Conservation (phyloP, 495 filamentous ascomycete genomes). For the Neurospora tetraspora region DNA sequence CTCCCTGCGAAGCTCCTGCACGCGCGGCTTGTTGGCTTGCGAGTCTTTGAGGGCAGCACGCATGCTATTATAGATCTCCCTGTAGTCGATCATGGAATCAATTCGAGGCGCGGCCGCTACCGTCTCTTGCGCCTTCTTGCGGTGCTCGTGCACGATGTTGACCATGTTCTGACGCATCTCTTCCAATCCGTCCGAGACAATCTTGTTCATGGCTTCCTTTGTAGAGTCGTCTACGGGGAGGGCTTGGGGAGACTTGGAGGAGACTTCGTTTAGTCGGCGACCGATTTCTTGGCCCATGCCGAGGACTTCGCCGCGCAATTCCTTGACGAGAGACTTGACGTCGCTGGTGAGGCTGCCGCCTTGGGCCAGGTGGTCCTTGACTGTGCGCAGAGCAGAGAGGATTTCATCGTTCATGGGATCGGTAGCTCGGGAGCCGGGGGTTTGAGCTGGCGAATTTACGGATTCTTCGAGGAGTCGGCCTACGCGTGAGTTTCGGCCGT, state of each 20-base stretch:
- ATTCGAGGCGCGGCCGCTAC: background rate
- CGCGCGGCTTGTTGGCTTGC: slow-evolving; percentile 37
- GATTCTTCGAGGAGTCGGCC: slow-evolving; percentile 26
- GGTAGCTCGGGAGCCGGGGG: slow-evolving; percentile 17
- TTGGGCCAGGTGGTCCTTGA: slow-evolving; percentile 81
- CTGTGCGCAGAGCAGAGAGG: slow-evolving; percentile 62
- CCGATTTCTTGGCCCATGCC: slow-evolving; percentile 86
- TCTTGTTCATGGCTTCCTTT: slow-evolving; percentile 61
- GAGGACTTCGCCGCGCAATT: slow-evolving; percentile 83
- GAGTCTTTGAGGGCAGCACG: slow-evolving; percentile 65
- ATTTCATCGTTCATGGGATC: slow-evolving; percentile 57
- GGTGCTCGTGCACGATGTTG: slow-evolving; percentile 60
- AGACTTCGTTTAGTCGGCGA: slow-evolving; percentile 63
- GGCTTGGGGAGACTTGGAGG: slow-evolving; percentile 28
- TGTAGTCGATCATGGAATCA: slow-evolving; percentile 47
- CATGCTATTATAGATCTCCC: slow-evolving; percentile 73
- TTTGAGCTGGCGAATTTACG: background rate
- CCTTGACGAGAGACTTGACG: slow-evolving; percentile 79
- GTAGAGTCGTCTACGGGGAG: slow-evolving; percentile 34
- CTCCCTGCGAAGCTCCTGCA: slow-evolving; percentile 46
- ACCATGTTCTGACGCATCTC: slow-evolving; percentile 77
- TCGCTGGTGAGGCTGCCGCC: slow-evolving; percentile 77
- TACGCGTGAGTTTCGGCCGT: slow-evolving; percentile 21
- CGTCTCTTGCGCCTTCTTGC: slow-evolving; percentile 48
- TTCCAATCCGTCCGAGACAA: slow-evolving; percentile 68